A percentile compares a stretch with the other conserved stretches of the same genome.
Evolutionary conservation across 371 early-diverging fungal genomes (phyloP).

Genomic region (Syncephalis plumigaleata): DNA sequence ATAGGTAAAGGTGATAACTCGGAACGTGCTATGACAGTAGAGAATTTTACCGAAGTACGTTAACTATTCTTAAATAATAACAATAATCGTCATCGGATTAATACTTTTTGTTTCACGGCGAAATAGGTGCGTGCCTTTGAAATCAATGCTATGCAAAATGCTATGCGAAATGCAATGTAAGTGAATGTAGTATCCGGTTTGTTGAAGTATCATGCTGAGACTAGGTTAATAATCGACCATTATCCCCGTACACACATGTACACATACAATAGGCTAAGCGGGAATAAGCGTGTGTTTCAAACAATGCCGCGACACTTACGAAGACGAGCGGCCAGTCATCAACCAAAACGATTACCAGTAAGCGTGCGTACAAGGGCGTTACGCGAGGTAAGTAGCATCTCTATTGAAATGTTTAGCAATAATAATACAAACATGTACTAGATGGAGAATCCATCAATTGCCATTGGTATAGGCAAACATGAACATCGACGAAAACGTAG

Average conservation of each 20-base stretch:
- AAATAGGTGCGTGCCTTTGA: slow-evolving; percentile 52
- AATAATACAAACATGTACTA: background rate
- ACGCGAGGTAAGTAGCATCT: slow-evolving; percentile 32
- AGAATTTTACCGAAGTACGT: slow-evolving; percentile 17
- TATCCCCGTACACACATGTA: background rate
- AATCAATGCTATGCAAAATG: slow-evolving; percentile 59
- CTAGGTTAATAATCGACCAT: no score
- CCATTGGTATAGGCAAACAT: background rate
- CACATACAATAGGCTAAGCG: slow-evolving; percentile 20
- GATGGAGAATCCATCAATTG: background rate
- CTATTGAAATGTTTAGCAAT: no score
- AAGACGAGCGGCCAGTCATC: slow-evolving; percentile 82
- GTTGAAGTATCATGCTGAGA: no score
- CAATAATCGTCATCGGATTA: background rate
- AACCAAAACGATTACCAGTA: slow-evolving; percentile 67
- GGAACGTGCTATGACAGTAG: slow-evolving; percentile 13
- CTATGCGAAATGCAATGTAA: slow-evolving; percentile 15
- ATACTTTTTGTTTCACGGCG: background rate
- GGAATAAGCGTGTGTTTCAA: slow-evolving; percentile 63
- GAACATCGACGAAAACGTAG: slow-evolving; percentile 17
- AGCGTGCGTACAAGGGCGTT: slow-evolving; percentile 52
- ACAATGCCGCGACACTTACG: slow-evolving; percentile 76
- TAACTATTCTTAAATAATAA: background rate
- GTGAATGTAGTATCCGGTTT: background rate
- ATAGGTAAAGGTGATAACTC: slow-evolving; percentile 1